Conservation (phyloP, 148 eudicot species). For the Tetragonia tetragonoides region DNA sequence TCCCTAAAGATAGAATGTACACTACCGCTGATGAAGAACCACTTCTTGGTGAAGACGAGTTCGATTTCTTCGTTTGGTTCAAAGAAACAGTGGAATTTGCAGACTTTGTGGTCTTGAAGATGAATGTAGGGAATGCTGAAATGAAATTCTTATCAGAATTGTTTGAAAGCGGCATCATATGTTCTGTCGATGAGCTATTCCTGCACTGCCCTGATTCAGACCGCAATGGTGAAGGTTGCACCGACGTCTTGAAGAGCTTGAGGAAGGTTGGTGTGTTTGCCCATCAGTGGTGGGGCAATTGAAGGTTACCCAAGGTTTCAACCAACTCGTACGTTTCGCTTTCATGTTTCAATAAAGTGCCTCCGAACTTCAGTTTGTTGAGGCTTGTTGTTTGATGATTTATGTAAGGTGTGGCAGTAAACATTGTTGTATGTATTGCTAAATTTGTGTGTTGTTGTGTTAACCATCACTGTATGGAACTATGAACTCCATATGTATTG, state of each 20-base stretch:
- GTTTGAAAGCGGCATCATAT: constrained; percentile 64
- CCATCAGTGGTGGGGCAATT: constrained; percentile 72
- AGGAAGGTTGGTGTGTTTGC: constrained; percentile 67
- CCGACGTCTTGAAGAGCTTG: constrained; percentile 46
- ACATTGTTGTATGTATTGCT: background rate
- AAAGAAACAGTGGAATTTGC: constrained; percentile 53
- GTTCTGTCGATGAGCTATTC: constrained; percentile 78
- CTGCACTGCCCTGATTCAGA: constrained; percentile 51
- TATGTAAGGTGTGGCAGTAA: constrained; percentile 10
- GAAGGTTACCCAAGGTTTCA: constrained; percentile 8
- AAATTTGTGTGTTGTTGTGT: background rate
- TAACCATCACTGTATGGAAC: background rate
- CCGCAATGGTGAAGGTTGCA: constrained; percentile 36
- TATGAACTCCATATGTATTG: background rate
- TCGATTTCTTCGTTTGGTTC: constrained; percentile 74
- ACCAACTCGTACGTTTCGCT: background rate
- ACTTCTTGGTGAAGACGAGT: constrained; percentile 50
- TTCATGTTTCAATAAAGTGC: constrained; percentile 27
- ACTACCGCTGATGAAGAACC: constrained; percentile 45
- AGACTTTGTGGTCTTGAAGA: constrained; percentile 72
- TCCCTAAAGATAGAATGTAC: constrained; percentile 33
- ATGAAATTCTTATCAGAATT: constrained; percentile 54
- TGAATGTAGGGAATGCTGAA: constrained; percentile 58
- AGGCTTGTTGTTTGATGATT: constrained; percentile 20
- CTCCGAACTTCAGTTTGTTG: constrained; percentile 10